Evolutionary conservation across 768 basidiomycete species (phyloP).

Genomic region (Coprinopsis marcescibilis): DNA sequence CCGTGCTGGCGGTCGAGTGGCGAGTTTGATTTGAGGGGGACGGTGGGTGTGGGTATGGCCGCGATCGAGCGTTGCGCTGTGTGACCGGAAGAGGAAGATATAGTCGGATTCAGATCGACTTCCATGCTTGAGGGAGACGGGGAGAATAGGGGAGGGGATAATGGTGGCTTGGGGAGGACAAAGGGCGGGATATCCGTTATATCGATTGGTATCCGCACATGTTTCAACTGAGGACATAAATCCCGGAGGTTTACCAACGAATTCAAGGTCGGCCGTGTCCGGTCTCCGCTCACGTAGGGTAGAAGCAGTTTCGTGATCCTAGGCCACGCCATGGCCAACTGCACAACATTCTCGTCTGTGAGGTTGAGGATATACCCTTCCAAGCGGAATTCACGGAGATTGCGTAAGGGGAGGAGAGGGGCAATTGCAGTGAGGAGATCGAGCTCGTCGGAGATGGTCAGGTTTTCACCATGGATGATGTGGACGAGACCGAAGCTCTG

Average conservation of each 20-base stretch:
- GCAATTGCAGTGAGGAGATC: constrained; percentile 14
- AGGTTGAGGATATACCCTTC: constrained; percentile 24
- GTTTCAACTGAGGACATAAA: constrained; percentile 16
- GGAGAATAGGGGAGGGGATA: neutral
- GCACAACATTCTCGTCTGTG: constrained; percentile 19
- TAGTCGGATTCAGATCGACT: too few relatives aligned
- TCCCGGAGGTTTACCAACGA: constrained; percentile 18
- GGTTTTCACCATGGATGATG: neutral
- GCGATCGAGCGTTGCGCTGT: neutral
- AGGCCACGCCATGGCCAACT: constrained; percentile 24
- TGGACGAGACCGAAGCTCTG: constrained; percentile 21
- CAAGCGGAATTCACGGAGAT: constrained; percentile 20
- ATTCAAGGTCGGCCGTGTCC: constrained; percentile 16
- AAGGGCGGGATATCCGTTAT: constrained; percentile 14
- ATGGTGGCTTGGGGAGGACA: constrained; percentile 10
- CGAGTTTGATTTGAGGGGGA: neutral
- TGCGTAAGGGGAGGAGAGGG: constrained; percentile 18
- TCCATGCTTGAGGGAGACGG: neutral
- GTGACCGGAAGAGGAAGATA: too few relatives aligned
- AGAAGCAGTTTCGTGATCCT: constrained; percentile 20
- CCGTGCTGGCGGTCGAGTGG: neutral
- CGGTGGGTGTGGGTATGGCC: neutral
- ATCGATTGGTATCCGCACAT: constrained; percentile 21
- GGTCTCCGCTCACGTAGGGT: constrained; percentile 17
- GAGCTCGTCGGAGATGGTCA: constrained; percentile 13